Evolutionary conservation across 768 basidiomycete genomes (phyloP).

Genomic region (Boletus patriciae): DNA sequence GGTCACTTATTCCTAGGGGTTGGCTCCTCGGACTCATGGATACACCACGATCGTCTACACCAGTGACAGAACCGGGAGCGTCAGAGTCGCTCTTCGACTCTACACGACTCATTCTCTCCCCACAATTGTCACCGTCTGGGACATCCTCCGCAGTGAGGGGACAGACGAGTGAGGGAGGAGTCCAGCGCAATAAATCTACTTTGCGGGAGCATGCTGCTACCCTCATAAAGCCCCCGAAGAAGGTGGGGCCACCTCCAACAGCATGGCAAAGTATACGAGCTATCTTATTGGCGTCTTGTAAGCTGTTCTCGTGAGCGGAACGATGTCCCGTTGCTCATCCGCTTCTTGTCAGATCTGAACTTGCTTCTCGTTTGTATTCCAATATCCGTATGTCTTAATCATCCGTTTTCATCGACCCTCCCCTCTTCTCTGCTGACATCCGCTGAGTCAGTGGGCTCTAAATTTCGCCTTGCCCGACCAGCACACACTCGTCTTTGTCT

Average conservation of each 20-base stretch:
- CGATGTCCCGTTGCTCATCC: background rate
- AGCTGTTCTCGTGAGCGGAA: constrained; percentile 11
- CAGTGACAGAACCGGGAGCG: constrained; percentile 9
- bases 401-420: background rate
- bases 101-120: background rate
- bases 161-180: background rate
- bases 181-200: constrained; percentile 2
- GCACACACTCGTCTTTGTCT: constrained; percentile 69
- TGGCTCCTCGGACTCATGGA: constrained; percentile 11
- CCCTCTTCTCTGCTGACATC: background rate
- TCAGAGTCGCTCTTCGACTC: constrained; percentile 7
- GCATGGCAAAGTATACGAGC: constrained; percentile 47
- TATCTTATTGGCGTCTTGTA: constrained; percentile 59
- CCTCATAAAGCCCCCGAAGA: constrained; percentile 39
- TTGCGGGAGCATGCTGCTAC: constrained; percentile 25
- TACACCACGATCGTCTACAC: constrained; percentile 4
- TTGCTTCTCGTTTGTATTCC: constrained; percentile 68
- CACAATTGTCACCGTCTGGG: constrained; percentile 3
- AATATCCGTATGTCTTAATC: constrained; percentile 48
- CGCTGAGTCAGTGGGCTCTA: constrained; percentile 59
- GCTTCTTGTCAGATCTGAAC: constrained; percentile 54
- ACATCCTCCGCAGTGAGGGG: constrained; percentile 12
- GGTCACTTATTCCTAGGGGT: background rate
- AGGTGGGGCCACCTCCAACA: constrained; percentile 43
- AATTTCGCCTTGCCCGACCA: constrained; percentile 53